phyloP scores from a whole-genome alignment of 345 rosid species.

The Abelmoschus esculentus region DNA sequence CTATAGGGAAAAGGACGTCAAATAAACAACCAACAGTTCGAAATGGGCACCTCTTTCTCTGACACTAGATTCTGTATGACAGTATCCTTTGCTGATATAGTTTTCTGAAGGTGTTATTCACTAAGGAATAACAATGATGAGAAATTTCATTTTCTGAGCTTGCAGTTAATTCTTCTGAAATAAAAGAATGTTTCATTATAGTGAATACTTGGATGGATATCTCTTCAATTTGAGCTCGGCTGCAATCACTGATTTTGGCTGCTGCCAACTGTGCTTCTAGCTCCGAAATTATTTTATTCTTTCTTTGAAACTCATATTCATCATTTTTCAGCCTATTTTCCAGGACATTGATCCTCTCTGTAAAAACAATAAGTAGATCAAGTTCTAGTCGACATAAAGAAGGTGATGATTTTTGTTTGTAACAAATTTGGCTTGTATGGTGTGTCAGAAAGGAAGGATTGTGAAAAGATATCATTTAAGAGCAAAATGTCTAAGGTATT shows the following conservation, averaged over 20 bases:
- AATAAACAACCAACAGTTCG: conserved; percentile 11
- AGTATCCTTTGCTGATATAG: conserved; percentile 41
- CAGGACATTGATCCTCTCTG: conserved; percentile 52
- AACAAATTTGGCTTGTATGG: background rate
- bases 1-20: conserved; percentile 1
- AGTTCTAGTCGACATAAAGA: background rate
- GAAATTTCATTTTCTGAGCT: conserved; percentile 15
- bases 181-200: background rate
- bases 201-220: conserved; percentile 41
- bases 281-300: conserved; percentile 45
- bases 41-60: conserved; percentile 57
- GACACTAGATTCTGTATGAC: conserved; percentile 49
- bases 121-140: conserved; percentile 39
- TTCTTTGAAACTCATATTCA: conserved; percentile 45
- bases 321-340: conserved; percentile 39
- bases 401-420: background rate
- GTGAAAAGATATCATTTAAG: background rate
- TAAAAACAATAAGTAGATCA: conserved; percentile 11
- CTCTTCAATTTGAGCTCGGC: conserved; percentile 48
- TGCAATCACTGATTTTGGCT: conserved; percentile 31
- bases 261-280: conserved; percentile 49
- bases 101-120: conserved; percentile 62
- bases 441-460: background rate
- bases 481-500: background rate
- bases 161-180: conserved; percentile 5